Evolutionary conservation across 371 early-diverging fungal species (phyloP).

Genomic region (Quaeritorhiza haematococci): DNA sequence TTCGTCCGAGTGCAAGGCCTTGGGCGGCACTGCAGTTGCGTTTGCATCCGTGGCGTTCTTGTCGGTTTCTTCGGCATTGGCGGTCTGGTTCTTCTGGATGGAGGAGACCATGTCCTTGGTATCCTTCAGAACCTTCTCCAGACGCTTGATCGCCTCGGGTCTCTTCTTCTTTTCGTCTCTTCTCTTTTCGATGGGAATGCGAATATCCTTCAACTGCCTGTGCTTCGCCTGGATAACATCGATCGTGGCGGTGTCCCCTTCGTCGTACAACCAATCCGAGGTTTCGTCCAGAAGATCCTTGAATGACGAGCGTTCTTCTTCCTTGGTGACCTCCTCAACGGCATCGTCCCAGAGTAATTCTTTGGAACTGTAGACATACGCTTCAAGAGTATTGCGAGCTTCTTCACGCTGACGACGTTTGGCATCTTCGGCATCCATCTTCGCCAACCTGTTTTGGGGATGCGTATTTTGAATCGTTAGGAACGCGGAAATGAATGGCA

Average conservation of each 20-base stretch:
- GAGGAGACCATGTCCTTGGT: constrained; percentile 12
- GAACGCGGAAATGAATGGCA: not conserved
- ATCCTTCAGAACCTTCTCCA: constrained; percentile 38
- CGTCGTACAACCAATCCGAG: constrained; percentile 85
- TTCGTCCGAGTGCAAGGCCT: constrained; percentile 53
- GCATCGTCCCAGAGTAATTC: constrained; percentile 75
- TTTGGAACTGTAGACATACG: constrained; percentile 79
- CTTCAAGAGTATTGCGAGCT: constrained; percentile 83
- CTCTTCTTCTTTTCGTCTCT: constrained; percentile 57
- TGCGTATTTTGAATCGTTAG: not conserved
- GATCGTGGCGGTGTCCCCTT: constrained; percentile 64
- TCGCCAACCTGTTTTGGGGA: constrained; percentile 14
- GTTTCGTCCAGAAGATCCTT: constrained; percentile 51
- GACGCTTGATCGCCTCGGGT: constrained; percentile 49
- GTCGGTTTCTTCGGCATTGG: constrained; percentile 9
- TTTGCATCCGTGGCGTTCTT: constrained; percentile 1
- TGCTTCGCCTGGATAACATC: constrained; percentile 18
- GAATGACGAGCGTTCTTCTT: constrained; percentile 65
- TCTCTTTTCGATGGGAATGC: constrained; percentile 56
- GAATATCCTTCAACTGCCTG: constrained; percentile 49
- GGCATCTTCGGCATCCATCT: constrained; percentile 49
- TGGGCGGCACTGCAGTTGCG: constrained; percentile 27
- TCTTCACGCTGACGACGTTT: constrained; percentile 71
- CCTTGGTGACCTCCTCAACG: constrained; percentile 60
- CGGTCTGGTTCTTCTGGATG: not conserved